A percentile compares a stretch with the other conserved stretches of the same genome.
These are phyloP conservation scores for Lachancea meyersii DNA, from an alignment of 805 yeast species.

Conservation along the genomic window DNA sequence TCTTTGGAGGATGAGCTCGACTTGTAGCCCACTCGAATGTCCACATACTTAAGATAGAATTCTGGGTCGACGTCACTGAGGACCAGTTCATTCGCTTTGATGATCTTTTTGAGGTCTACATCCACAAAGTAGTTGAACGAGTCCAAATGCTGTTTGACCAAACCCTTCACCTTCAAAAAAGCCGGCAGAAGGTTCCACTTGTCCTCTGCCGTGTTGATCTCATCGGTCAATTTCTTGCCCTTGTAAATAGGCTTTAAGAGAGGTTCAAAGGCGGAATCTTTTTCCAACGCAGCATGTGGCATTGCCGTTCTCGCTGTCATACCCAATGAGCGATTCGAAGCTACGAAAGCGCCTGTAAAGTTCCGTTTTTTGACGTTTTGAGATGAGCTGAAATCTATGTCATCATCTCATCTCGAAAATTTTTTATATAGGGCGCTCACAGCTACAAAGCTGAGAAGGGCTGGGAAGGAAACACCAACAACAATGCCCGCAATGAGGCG, in stretches of 20 bases:
- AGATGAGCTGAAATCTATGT: background rate
- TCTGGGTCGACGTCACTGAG: conserved; percentile 96
- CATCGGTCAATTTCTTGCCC: conserved; percentile 83
- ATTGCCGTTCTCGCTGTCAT: conserved; percentile 3
- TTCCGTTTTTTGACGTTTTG: background rate
- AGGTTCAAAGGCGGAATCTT: conserved; percentile 65
- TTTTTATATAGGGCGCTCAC: too few relatives aligned
- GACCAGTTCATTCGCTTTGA: conserved; percentile 82
- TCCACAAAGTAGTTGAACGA: conserved; percentile 97
- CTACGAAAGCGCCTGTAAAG: background rate
- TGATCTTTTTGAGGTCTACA: conserved; percentile 84
- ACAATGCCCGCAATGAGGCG: too few relatives aligned
- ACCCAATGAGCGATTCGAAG: background rate
- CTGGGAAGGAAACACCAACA: too few relatives aligned
- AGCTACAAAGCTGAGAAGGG: too few relatives aligned
- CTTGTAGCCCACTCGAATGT: conserved; percentile 83
- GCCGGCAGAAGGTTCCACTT: conserved; percentile 98
- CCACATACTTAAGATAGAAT: conserved; percentile 86
- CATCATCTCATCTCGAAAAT: too few relatives aligned
- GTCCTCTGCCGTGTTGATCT: conserved; percentile 85
- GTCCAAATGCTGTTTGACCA: conserved; percentile 95
- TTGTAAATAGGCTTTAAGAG: conserved; percentile 73
- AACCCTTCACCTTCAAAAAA: conserved; percentile 87
- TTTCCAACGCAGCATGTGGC: conserved; percentile 19
- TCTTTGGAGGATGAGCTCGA: conserved; percentile 51